A percentile compares a stretch with the other conserved stretches of the same genome.
These are phyloP conservation scores for Fusarium sambucinum DNA, from an alignment of 2,329 filamentous ascomycete species.

Conservation along the genomic window DNA sequence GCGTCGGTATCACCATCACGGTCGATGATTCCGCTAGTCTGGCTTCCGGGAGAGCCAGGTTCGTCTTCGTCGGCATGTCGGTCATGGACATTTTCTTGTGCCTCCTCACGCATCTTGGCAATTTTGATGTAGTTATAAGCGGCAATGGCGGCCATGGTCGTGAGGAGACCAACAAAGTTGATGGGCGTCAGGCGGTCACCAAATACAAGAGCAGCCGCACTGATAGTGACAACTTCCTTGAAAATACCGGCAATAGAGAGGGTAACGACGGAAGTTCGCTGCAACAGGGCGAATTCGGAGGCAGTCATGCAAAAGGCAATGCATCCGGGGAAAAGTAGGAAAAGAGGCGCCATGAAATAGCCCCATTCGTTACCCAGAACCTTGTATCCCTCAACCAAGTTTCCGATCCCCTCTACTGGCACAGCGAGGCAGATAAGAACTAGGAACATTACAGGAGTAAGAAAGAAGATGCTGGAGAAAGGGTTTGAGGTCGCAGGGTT, in stretches of 20 bases:
- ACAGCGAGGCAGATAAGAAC: constrained; percentile 84
- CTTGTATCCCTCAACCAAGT: constrained; percentile 74
- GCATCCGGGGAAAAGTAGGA: constrained; percentile 88
- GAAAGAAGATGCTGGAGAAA: constrained; percentile 95
- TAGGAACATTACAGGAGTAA: constrained; percentile 97
- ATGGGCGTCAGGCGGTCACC: constrained; percentile 87
- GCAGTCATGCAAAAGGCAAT: constrained; percentile 98
- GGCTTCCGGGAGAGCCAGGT: constrained; percentile 51
- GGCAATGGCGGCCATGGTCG: constrained; percentile 87
- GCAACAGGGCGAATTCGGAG: constrained; percentile 92
- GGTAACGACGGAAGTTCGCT: constrained; percentile 95
- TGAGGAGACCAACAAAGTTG: constrained; percentile 87
- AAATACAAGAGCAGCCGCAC: constrained; percentile 87
- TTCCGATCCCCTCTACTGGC: constrained; percentile 82
- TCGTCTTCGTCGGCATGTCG: constrained; percentile 52
- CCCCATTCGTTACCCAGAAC: constrained; percentile 77
- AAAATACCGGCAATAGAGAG: constrained; percentile 97
- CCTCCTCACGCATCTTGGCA: constrained; percentile 84
- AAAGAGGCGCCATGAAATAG: constrained; percentile 70
- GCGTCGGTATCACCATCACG: constrained; percentile 59
- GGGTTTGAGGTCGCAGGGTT: constrained; percentile 97
- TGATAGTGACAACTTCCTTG: constrained; percentile 98
- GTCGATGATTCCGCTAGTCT: constrained; percentile 58
- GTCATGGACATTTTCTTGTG: constrained; percentile 65
- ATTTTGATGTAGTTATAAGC: constrained; percentile 98